Evolutionary conservation across 345 rosid genomes (phyloP), one percentile per base, ranked within the genome.

Genomic region (Hibiscus trionum): DNA sequence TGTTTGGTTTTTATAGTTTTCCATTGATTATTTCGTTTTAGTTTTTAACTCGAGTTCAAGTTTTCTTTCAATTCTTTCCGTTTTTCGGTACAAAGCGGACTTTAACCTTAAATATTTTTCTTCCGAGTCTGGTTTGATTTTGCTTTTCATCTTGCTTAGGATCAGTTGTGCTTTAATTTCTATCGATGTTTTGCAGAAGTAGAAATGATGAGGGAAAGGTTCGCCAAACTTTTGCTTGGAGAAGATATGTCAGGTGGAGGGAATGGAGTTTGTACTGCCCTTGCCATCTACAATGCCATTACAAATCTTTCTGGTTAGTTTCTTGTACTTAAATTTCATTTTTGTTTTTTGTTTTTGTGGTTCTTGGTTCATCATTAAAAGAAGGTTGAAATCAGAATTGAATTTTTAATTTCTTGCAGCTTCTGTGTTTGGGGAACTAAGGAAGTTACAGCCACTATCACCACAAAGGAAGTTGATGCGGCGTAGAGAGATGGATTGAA

Each of bases 211-310:
- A 85, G 78, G 58, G 84, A 81, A 66, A 71, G 80, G 33, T 83
- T 85, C 35, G 83, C 88, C 8, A 81, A 83, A 74, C 86, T 83
- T 69, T 77, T 83, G 63, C 85, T 85, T 21, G 88, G 88, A 61
- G 86, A 85, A 72, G 88, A 85, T 83, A 85, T 83, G 88, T 83
- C 85, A 6, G 88, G 86, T 19, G 85, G 85, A 53, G 81, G 86
- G 2, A 83, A 81, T 19, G 86, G 86, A 55, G 81, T 78, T 64
- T 75, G 81, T 59, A 80, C 86, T 7, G 86, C 88, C 60, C 82
- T 81, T 5, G 96, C 99, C 42, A 92, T 95, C 79, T 95, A 93
- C 49, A 90, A 95, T 77, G 98, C 98, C 76, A 92, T 92, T 73
- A 95, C 98, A 56, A 92, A 95, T 77, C 97, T 95, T 73, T 95